Base-by-base conservation (phyloP, 148 eudicot genomes). In the Arbutus unedo region DNA sequence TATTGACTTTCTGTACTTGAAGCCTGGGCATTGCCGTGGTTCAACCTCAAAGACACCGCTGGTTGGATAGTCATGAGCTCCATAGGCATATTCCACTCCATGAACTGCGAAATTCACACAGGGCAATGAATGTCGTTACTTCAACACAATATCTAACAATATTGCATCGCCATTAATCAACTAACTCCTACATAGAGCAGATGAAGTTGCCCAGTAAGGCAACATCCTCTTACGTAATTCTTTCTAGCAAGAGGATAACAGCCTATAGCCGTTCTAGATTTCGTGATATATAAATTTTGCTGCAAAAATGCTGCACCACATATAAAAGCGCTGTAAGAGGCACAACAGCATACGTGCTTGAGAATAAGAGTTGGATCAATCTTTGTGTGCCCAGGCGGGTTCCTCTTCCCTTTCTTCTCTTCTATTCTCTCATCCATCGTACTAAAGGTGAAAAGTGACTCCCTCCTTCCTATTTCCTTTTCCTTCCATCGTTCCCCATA, bases 11-110 rank as follows among this genome's bases (percentile, higher is more conserved):
- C 98, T 88, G 81, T 93, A 95, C 85, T 90, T 90, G 84, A 95
- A 95, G 25, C 98, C 98, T 23, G 97, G 97, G 89, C 98, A 95
- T 78, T 95, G 94, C 45, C 91, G 91, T 53, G 98, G 98, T 60
- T 93, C 98, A 75, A 93, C 98, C 87, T 95, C 98, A 83, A 95
- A 93, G 11, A 95, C 93, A 18, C 98, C 98, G 76, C 95, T 95
- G 4, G 91, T 88, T 59, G 98, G 89, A 83, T 85, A 90, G 80
- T 95, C 98, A 84, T 95, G 98, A 81, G 98, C 98, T 74, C 98
- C 98, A 86, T 91, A 95, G 71, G 98, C 98, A 80, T 95, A 95
- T 81, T 95, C 98, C 57, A 95, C 91, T 23, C 97, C 97, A 86
- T 95, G 98, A 86, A 95, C 98, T 95, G 88, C 76, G 62, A 90